Base-by-base conservation (phyloP, 176 grass and related monocot species). In the Microstegium vimineum region DNA sequence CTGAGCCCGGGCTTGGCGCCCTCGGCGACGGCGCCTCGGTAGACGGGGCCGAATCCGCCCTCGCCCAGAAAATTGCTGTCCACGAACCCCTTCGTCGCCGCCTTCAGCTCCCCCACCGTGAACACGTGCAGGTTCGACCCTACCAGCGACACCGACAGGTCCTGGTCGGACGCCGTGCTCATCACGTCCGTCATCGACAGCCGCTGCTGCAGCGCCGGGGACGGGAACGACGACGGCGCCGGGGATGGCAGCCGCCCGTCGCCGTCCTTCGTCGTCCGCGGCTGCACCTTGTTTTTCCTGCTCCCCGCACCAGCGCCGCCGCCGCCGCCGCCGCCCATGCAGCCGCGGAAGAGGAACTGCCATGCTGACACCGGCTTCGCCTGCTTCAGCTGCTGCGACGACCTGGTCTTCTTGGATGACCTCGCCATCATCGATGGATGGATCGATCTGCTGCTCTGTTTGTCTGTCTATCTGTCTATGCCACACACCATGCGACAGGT, bases 31-130 rank as follows among this genome's bases (percentile, higher is more conserved):
- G 76, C 60, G 51, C 93, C 93, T 54, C 78, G 84, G 85, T 92
- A 95, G 2, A 95, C 93, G 0, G 93, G 93, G 2, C 93, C 93
- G 82, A 95, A 95, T 7, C 93, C 93, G 36, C 93, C 93, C 22
- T 92, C 89, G 10, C 93, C 93, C 0, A 95, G 82, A 45, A 95
- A 95, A 71, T 95, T 95, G 78, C 77, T 36, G 54, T 86, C 76
- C 8, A 82, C 81, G 85, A 95, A 95, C 5, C 78, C 85, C 69
- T 77, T 57, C 62, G 93, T 95, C 20, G 88, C 85, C 28, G 93
- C 42, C 49, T 88, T 92, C 6, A 95, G 74, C 85, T 95, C 93
- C 0, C 79, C 85, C 7, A 95, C 87, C 22, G 85, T 88, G 88
- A 95, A 95, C 82, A 92, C 93, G 5, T 89, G 80, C 5, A 95